Conservation (phyloP, 2,329 filamentous ascomycete genomes). For the Talaromyces sp. region DNA sequence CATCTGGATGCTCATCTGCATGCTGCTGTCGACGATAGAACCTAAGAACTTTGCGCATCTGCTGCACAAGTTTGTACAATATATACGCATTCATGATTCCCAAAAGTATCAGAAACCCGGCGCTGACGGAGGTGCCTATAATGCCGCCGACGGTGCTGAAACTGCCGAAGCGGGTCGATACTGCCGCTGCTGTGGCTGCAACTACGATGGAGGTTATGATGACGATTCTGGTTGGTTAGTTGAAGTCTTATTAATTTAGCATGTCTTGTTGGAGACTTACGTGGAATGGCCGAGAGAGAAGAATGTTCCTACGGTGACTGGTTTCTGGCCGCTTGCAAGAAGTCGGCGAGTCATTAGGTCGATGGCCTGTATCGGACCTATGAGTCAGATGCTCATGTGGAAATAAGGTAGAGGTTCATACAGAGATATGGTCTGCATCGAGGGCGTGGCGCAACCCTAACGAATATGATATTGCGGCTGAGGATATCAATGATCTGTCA, state of each 20-base stretch:
- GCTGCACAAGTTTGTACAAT: constrained; percentile 68
- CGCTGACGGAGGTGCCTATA: constrained; percentile 82
- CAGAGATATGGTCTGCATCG: constrained; percentile 86
- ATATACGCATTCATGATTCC: constrained; percentile 85
- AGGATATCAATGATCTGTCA: constrained; percentile 62
- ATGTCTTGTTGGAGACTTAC: constrained; percentile 28
- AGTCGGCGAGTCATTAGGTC: constrained; percentile 91
- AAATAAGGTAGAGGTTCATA: constrained; percentile 25
- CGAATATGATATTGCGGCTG: constrained; percentile 80
- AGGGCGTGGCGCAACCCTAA: constrained; percentile 91
- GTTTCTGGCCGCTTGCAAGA: constrained; percentile 76
- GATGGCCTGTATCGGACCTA: constrained; percentile 58
- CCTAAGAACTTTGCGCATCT: constrained; percentile 61
- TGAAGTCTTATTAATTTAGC: not conserved
- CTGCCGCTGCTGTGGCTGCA: constrained; percentile 80
- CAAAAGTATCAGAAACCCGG: constrained; percentile 75
- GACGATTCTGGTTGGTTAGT: constrained; percentile 57
- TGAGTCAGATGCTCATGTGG: not conserved
- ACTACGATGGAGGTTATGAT: constrained; percentile 87
- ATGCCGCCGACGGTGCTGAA: constrained; percentile 82
- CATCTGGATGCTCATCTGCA: constrained; percentile 43
- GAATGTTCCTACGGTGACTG: constrained; percentile 89
- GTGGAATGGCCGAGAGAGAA: constrained; percentile 94
- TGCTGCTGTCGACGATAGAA: constrained; percentile 2
- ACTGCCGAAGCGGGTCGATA: constrained; percentile 73